phyloP scores from a whole-genome alignment of 1,284 basidiomycete genomes.

The Coniferiporia sulphurascens region DNA sequence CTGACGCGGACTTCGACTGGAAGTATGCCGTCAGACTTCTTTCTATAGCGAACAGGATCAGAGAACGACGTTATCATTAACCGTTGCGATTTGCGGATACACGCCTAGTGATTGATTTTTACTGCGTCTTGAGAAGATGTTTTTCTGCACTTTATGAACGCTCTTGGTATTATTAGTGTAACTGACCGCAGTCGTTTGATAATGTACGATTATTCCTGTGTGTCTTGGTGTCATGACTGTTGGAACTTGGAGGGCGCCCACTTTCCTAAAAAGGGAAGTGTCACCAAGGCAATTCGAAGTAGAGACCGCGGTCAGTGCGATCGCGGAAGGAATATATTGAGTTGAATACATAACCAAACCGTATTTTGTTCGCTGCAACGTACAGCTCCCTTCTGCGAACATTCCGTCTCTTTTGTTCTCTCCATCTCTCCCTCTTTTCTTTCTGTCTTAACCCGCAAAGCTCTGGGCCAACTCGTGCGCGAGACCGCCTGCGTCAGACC shows the following conservation, averaged over 20 bases:
- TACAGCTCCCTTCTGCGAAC: background rate
- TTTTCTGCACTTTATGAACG: background rate
- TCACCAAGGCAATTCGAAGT: background rate
- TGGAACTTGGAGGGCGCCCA: background rate
- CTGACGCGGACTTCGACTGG: constrained; percentile 1
- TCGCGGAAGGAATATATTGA: background rate
- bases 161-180: background rate
- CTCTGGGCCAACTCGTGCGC: too few species aligned
- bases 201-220: background rate
- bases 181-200: background rate
- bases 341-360: background rate
- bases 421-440: background rate
- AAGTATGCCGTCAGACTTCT: background rate
- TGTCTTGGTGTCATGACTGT: background rate
- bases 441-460: background rate
- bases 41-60: too few species aligned
- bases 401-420: background rate
- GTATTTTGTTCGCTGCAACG: background rate
- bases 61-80: too few species aligned
- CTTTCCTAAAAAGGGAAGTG: background rate
- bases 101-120: too few species aligned
- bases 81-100: too few species aligned
- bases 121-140: too few species aligned
- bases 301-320: too few species aligned
- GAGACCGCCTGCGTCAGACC: background rate